A percentile compares a stretch with the other conserved stretches of the same genome.
Conservation (phyloP, 2,329 filamentous ascomycete genomes). For the Aureobasidium zeae region DNA sequence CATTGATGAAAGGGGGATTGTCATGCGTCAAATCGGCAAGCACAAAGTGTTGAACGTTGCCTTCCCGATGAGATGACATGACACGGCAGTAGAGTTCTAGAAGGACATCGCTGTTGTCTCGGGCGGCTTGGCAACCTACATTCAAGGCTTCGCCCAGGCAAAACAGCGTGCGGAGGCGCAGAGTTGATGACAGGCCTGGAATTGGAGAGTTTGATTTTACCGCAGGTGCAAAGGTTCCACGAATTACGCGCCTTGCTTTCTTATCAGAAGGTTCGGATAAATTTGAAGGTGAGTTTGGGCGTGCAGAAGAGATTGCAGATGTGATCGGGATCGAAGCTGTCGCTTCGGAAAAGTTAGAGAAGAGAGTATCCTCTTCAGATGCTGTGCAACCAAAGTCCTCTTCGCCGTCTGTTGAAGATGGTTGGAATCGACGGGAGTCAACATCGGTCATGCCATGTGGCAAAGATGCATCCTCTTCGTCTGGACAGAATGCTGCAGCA, state of each 20-base stretch:
- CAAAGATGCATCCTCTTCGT: background rate
- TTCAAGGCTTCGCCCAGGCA: slow-evolving; percentile 52
- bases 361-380: background rate
- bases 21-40: slow-evolving; percentile 55
- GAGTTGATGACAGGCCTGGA: slow-evolving; percentile 41
- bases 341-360: slow-evolving; percentile 3
- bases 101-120: slow-evolving; percentile 40
- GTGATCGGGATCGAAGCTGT: background rate
- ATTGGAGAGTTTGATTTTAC: slow-evolving; percentile 46
- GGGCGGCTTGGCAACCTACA: slow-evolving; percentile 36
- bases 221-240: slow-evolving; percentile 42
- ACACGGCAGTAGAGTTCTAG: slow-evolving; percentile 59
- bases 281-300: background rate
- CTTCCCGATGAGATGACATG: slow-evolving; percentile 47
- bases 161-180: slow-evolving; percentile 52
- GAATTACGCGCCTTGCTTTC: slow-evolving; percentile 44
- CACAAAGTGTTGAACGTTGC: slow-evolving; percentile 52
- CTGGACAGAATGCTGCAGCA: background rate
- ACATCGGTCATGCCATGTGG: background rate
- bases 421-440: background rate
- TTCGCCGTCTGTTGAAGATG: slow-evolving; percentile 9
- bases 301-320: background rate
- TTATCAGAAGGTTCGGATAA: slow-evolving; percentile 13
- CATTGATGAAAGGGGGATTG: slow-evolving; percentile 45
- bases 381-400: slow-evolving; percentile 1